Conservation (phyloP, 73 alveolate genomes). For the Urostyla sp. region DNA sequence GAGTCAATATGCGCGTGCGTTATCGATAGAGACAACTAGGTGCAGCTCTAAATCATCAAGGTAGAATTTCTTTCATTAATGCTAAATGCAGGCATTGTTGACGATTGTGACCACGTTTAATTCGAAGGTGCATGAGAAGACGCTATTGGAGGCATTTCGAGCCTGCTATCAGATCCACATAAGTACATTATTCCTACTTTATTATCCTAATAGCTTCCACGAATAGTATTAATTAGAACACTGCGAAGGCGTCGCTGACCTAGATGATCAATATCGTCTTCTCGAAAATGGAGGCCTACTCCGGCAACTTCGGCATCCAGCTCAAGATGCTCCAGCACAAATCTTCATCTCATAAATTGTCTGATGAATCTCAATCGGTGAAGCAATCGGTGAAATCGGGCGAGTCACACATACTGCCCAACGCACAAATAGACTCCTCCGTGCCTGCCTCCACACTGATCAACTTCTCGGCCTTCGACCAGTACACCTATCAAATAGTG, state of each 20-base stretch:
- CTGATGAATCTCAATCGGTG: background rate
- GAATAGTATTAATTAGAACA: conserved; percentile 67
- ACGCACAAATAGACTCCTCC: background rate
- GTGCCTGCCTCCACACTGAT: no score
- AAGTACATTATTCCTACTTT: conserved; percentile 33
- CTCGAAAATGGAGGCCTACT: conserved; percentile 74
- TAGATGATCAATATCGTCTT: conserved; percentile 76
- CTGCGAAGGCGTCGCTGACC: conserved; percentile 77
- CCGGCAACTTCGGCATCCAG: conserved; percentile 45
- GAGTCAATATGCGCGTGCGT: conserved; percentile 81
- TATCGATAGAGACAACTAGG: conserved; percentile 75
- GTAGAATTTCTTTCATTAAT: background rate
- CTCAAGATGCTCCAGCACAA: no score
- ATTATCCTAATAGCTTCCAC: conserved; percentile 47
- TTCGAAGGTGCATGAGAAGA: conserved; percentile 74
- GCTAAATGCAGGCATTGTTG: conserved; percentile 50
- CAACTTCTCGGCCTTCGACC: conserved; percentile 64
- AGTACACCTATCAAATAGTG: conserved; percentile 53
- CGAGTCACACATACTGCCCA: background rate
- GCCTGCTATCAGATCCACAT: conserved; percentile 82
- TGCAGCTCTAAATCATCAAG: conserved; percentile 78
- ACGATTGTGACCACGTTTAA: conserved; percentile 69
- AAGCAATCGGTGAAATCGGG: background rate
- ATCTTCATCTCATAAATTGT: no score
- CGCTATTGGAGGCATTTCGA: conserved; percentile 77